A percentile compares a stretch with the other conserved stretches of the same genome.
phyloP scores from a whole-genome alignment of 2,329 filamentous ascomycete species.

The Xylaria arbuscula region DNA sequence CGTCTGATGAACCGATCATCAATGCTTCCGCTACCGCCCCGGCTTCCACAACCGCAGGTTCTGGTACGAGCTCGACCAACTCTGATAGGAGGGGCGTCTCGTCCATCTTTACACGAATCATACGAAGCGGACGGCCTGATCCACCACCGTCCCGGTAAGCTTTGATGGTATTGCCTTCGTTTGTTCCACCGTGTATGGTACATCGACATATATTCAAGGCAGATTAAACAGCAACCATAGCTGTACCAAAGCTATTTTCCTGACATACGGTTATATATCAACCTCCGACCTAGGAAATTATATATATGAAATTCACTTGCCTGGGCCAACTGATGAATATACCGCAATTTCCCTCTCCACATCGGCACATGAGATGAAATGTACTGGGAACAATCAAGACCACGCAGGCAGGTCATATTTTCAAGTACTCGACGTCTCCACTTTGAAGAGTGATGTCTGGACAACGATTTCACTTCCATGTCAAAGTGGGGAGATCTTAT shows the following conservation, averaged over 20 bases:
- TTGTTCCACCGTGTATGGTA: background rate
- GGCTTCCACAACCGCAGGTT: constrained; percentile 16
- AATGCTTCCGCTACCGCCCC: constrained; percentile 20
- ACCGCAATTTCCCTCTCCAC: background rate
- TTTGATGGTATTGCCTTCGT: background rate
- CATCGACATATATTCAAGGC: background rate
- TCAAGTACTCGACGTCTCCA: no score
- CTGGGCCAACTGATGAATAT: background rate
- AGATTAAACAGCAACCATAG: background rate
- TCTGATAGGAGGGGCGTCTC: constrained; percentile 40
- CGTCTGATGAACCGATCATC: constrained; percentile 25
- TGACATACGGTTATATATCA: background rate
- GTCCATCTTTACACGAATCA: constrained; percentile 42
- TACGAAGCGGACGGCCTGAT: constrained; percentile 44
- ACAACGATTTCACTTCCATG: no score
- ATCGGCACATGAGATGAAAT: no score
- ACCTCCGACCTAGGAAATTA: background rate
- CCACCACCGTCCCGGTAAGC: constrained; percentile 31
- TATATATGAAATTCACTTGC: background rate
- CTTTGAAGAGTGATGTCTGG: no score
- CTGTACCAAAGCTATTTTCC: background rate
- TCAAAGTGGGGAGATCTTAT: no score
- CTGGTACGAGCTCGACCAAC: constrained; percentile 10
- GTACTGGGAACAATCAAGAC: background rate
- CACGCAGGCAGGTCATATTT: no score